These are phyloP conservation scores for Lepiota subincarnata DNA, from an alignment of 768 basidiomycete species.

Conservation along the genomic window DNA sequence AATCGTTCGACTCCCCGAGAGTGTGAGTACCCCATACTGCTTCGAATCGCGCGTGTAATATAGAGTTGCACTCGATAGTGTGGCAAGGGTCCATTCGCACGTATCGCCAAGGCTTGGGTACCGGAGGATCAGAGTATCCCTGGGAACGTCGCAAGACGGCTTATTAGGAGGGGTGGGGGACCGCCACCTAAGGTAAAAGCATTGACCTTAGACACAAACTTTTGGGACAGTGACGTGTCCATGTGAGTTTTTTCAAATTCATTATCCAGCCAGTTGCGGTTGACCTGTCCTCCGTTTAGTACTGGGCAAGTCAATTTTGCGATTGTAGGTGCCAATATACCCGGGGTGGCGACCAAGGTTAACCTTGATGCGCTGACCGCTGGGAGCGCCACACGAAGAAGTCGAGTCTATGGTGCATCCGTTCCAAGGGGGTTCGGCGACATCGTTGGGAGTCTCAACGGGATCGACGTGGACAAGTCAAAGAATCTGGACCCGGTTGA, in stretches of 20 bases:
- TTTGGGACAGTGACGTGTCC: conserved; percentile 14
- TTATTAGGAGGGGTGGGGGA: conserved; percentile 21
- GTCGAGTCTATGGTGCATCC: conserved; percentile 19
- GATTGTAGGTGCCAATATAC: conserved; percentile 13
- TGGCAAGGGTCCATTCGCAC: conserved; percentile 20
- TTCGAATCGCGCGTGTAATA: no score
- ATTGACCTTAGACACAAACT: conserved; percentile 31
- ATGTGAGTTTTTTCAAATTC: background rate
- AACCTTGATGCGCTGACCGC: background rate
- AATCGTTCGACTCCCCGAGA: no score
- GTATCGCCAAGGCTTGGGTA: conserved; percentile 31
- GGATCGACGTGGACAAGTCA: conserved; percentile 28
- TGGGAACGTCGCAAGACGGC: conserved; percentile 14
- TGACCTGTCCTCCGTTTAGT: background rate
- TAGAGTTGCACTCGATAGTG: conserved; percentile 6
- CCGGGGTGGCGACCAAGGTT: conserved; percentile 8
- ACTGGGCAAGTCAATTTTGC: conserved; percentile 11
- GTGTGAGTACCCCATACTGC: no score
- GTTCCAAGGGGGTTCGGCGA: conserved; percentile 20
- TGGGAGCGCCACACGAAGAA: background rate
- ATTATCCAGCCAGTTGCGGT: no score
- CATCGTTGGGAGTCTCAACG: conserved; percentile 26
- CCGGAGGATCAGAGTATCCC: conserved; percentile 34
- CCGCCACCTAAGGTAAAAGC: conserved; percentile 26
- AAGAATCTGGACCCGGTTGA: conserved; percentile 26